Evolutionary conservation across 1,139 yeast species (phyloP), one percentile per base, ranked within the genome.

Genomic region (Blastobotrys indianensis): DNA sequence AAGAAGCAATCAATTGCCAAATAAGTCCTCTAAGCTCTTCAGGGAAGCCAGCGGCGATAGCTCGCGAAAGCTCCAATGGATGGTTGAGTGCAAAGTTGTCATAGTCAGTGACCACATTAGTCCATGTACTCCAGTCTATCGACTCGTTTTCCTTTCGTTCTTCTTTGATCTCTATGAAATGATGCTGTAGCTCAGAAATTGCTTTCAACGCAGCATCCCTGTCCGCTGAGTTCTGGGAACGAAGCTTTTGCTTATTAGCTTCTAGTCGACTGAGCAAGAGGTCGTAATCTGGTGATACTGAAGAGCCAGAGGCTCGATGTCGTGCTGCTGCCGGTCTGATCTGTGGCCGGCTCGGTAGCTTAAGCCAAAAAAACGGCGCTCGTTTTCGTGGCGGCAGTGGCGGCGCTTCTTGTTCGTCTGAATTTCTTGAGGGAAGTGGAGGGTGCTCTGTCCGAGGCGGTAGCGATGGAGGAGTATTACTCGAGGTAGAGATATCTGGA

Each of bases 91-190:
- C 87, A n/a, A 84, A 81, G 1, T 67, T 61, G 29, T 79, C 73
- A 60, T 86, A 88, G 61, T 85, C 82, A 53, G 82, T 79, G 7
- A 87, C 87, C 12, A 88, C 85, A 35, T 71, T 71, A 5, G 87
- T 77, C 97, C 97, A 92, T 60, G 86, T 83, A 40, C 82, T 85
- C 96, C 96, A 88, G 61, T 85, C 90, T 62, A 75, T 71, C 25
- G 75, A 70, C 39, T 69, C 59, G 39, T 46, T 51, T 25, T 59
- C 51, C 32, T 51, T 58, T 33, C 53, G 62, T 40, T 65, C 62
- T 61, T 45, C 64, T 64, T 39, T 50, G 35, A 70, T 65, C 39
- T 64, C 68, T 45, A 79, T 76, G 61, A 82, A 84, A 4, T 83
- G 78, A 48, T 75, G 74, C 60, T 77, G 82, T 47, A 86, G 71